A percentile compares a stretch with the other conserved stretches of the same genome.
These are phyloP conservation scores for Caryopteris hybrid DNA, from an alignment of 305 asterid species.

Conservation along the genomic window DNA sequence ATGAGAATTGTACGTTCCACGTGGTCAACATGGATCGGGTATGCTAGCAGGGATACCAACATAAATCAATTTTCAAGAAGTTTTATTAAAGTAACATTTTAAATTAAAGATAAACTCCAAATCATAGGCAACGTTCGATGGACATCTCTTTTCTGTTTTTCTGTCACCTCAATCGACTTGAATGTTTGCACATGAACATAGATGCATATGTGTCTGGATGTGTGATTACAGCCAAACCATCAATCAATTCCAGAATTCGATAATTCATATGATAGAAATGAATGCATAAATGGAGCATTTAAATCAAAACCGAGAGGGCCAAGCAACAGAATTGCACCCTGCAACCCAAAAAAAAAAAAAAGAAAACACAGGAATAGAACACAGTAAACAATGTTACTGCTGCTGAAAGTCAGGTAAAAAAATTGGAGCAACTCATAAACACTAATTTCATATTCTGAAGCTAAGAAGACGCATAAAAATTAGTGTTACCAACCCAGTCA, in stretches of 20 bases:
- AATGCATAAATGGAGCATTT: not conserved
- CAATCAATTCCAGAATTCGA: not conserved
- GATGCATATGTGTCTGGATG: not conserved
- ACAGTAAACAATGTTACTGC: not conserved
- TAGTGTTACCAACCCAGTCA: not conserved
- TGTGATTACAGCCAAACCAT: not conserved
- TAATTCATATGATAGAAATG: not conserved
- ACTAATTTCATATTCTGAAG: slow-evolving; percentile 1
- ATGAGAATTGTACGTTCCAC: not conserved
- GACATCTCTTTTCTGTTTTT: not conserved
- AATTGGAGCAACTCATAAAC: slow-evolving; percentile 1
- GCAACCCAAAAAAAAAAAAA: not conserved
- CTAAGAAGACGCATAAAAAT: not conserved
- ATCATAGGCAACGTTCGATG: not conserved
- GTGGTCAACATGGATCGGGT: not conserved
- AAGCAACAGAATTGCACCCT: not conserved
- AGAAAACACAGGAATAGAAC: not conserved
- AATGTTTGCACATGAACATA: not conserved
- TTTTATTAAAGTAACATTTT: not conserved
- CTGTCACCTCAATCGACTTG: not conserved
- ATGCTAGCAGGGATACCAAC: not conserved
- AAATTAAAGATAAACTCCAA: not conserved
- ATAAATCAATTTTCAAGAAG: slow-evolving; percentile 2
- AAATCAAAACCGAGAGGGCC: not conserved
- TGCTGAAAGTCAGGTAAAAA: not conserved